Conservation (phyloP, 108 stramenopile species). For the Cylindrotheca closterium region DNA sequence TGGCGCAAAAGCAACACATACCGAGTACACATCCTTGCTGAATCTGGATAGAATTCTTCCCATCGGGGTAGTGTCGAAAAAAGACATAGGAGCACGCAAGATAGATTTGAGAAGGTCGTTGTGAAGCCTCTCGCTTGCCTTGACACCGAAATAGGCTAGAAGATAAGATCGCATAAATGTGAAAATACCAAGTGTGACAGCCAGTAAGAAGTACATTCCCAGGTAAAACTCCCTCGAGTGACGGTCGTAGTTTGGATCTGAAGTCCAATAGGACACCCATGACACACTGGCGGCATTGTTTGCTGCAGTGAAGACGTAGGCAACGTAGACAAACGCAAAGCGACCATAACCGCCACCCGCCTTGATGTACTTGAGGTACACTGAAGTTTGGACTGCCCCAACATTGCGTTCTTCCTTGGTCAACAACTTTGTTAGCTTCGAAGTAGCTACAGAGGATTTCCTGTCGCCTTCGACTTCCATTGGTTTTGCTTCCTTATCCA, state of each 20-base stretch:
- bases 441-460: neutral
- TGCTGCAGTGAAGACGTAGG: slow-evolving; percentile 54
- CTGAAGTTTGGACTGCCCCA: slow-evolving; percentile 54
- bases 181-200: slow-evolving; percentile 42
- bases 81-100: slow-evolving; percentile 80
- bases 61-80: slow-evolving; percentile 92
- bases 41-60: slow-evolving; percentile 89
- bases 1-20: too few species aligned
- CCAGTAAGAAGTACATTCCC: slow-evolving; percentile 31
- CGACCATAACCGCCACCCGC: slow-evolving; percentile 60
- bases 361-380: slow-evolving; percentile 62
- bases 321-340: slow-evolving; percentile 45
- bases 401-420: slow-evolving; percentile 67
- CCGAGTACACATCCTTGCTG: slow-evolving; percentile 69
- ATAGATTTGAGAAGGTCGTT: slow-evolving; percentile 58
- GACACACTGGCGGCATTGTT: slow-evolving; percentile 35
- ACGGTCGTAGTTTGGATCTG: slow-evolving; percentile 51
- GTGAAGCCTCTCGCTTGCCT: slow-evolving; percentile 56
- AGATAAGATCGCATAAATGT: slow-evolving; percentile 57
- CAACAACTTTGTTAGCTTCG: slow-evolving; percentile 31
- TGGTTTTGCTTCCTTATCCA: neutral
- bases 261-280: slow-evolving; percentile 73
- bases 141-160: slow-evolving; percentile 64
- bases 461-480: slow-evolving; percentile 1
- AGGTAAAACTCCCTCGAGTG: slow-evolving; percentile 42